Percentiles rank a stretch among this genome's conserved stretches.
Evolutionary conservation across 371 early-diverging fungal species (phyloP).

Genomic region (Rhizomucor miehei): DNA sequence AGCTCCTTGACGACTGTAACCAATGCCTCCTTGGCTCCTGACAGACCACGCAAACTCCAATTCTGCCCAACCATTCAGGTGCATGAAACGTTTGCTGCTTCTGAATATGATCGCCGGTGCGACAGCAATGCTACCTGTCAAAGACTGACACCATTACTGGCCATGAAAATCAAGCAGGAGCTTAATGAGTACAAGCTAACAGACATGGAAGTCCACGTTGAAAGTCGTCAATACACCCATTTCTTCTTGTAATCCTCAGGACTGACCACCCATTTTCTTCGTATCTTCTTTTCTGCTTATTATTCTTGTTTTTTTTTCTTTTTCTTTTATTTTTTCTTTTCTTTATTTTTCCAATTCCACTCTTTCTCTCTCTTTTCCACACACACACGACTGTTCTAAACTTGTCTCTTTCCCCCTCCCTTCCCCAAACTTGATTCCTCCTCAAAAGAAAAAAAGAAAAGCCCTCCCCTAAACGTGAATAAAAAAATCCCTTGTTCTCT

Average conservation of each 20-base stretch:
- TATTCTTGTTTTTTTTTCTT: constrained; percentile 2
- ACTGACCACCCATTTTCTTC: not conserved
- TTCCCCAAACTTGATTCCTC: too few relatives aligned
- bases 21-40: not conserved
- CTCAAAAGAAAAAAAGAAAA: too few relatives aligned
- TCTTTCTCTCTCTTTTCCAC: constrained; percentile 1
- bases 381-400: too few relatives aligned
- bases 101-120: constrained; percentile 68
- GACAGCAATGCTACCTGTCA: constrained; percentile 58
- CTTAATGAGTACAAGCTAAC: constrained; percentile 73
- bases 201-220: constrained; percentile 77
- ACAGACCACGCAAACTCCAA: constrained; percentile 10
- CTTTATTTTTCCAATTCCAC: not conserved
- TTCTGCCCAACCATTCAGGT: constrained; percentile 18
- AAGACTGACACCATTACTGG: constrained; percentile 59
- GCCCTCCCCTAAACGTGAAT: too few relatives aligned
- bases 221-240: constrained; percentile 57
- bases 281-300: not conserved
- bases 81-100: constrained; percentile 14
- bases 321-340: constrained; percentile 5
- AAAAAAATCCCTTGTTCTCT: too few relatives aligned
- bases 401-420: too few relatives aligned
- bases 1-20: constrained; percentile 10
- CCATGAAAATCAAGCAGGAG: constrained; percentile 72
- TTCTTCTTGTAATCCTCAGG: constrained; percentile 18